These are phyloP conservation scores for Piper longum DNA, from an alignment of 164 flowering plant genomes.

Conservation along the genomic window DNA sequence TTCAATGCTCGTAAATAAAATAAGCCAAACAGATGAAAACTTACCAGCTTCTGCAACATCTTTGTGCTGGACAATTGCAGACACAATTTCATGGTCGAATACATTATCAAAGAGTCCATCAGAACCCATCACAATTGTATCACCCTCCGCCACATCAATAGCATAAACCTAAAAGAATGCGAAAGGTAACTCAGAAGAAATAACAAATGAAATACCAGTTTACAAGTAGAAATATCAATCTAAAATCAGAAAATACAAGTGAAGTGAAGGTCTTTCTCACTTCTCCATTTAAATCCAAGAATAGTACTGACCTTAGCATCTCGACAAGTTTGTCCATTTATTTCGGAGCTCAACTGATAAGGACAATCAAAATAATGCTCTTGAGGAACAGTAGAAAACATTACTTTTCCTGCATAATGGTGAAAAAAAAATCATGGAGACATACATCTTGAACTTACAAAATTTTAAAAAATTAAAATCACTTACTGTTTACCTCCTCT, in stretches of 20 bases:
- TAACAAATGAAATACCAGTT: background rate
- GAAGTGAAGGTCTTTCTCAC: background rate
- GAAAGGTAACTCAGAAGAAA: background rate
- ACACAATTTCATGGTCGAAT: conserved; percentile 62
- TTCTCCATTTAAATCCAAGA: background rate
- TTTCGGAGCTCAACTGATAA: conserved; percentile 80
- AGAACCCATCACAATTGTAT: conserved; percentile 74
- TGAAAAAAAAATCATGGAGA: background rate
- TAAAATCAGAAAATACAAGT: too few species aligned
- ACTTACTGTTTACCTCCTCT: conserved; percentile 37
- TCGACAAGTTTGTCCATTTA: conserved; percentile 61
- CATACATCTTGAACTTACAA: background rate
- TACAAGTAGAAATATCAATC: too few species aligned
- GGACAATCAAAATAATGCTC: conserved; percentile 98
- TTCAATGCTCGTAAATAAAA: too few species aligned
- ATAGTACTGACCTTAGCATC: conserved; percentile 55
- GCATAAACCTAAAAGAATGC: conserved; percentile 34
- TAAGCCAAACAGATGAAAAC: background rate
- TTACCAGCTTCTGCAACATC: conserved; percentile 66
- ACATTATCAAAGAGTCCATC: conserved; percentile 94
- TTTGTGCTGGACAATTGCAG: conserved; percentile 21
- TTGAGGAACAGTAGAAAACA: conserved; percentile 65
- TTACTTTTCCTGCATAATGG: conserved; percentile 35
- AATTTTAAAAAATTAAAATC: background rate
- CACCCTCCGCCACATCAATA: conserved; percentile 55